phyloP scores from a whole-genome alignment of 108 stramenopile genomes.

The Parietichytrium sp. region DNA sequence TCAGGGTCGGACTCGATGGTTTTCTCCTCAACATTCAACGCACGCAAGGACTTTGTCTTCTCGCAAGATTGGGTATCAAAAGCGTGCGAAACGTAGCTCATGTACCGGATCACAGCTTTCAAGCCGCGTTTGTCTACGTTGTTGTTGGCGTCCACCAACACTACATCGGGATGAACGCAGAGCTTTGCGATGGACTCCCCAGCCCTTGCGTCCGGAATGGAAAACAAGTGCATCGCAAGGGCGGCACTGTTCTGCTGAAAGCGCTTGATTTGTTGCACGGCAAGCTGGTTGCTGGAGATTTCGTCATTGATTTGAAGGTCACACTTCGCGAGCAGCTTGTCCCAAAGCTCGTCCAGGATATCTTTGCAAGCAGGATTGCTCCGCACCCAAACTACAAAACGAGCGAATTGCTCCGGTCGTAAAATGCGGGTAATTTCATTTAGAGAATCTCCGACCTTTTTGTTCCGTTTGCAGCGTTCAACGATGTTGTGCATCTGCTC shows the following conservation, averaged over 20 bases:
- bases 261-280: slow-evolving; percentile 10
- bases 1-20: slow-evolving; percentile 5
- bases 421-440: slow-evolving; percentile 5
- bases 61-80: slow-evolving; percentile 27
- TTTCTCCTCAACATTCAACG: background rate
- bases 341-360: slow-evolving; percentile 39
- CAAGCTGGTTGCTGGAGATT: background rate
- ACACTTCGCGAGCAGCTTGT: slow-evolving; percentile 12
- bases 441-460: slow-evolving; percentile 33
- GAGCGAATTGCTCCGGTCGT: slow-evolving; percentile 20
- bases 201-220: background rate
- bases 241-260: slow-evolving; percentile 29
- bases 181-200: slow-evolving; percentile 21
- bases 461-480: slow-evolving; percentile 10
- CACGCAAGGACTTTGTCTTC: slow-evolving; percentile 22
- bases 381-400: slow-evolving; percentile 33
- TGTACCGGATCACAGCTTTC: background rate
- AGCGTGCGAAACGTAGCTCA: background rate
- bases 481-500: slow-evolving; percentile 38
- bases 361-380: slow-evolving; percentile 35
- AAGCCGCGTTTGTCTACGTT: slow-evolving; percentile 34
- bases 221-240: slow-evolving; percentile 17
- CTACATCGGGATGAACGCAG: slow-evolving; percentile 29
- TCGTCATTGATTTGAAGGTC: background rate
- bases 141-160: slow-evolving; percentile 22